Conservation (phyloP, 345 rosid genomes). For the Lepidium aucheri region DNA sequence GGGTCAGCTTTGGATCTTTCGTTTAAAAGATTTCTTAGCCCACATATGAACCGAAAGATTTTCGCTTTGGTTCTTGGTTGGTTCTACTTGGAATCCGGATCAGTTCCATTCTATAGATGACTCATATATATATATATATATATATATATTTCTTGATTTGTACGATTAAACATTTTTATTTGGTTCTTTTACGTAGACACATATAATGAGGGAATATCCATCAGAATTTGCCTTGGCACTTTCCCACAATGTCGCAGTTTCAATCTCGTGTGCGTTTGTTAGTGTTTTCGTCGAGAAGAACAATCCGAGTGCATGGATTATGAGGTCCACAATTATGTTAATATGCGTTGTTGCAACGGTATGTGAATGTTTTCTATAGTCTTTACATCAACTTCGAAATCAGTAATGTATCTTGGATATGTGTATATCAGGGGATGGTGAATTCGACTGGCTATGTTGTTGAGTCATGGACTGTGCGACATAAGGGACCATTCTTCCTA, state of each 20-base stretch:
- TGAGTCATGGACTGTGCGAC: constrained; percentile 49
- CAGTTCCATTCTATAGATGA: too few relatives aligned
- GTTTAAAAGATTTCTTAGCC: too few relatives aligned
- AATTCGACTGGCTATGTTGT: constrained; percentile 42
- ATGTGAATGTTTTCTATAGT: not conserved
- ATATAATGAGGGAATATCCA: constrained; percentile 25
- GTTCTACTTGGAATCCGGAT: too few relatives aligned
- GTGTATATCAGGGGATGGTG: constrained; percentile 40
- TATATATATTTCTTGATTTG: too few relatives aligned
- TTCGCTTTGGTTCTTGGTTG: too few relatives aligned
- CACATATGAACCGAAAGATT: too few relatives aligned
- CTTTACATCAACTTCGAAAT: not conserved
- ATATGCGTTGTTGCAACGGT: constrained; percentile 55
- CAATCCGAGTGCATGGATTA: constrained; percentile 52
- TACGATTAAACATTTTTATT: not conserved
- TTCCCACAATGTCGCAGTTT: constrained; percentile 51
- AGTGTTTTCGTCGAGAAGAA: constrained; percentile 42
- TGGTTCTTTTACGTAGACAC: constrained; percentile 1
- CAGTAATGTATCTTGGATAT: not conserved
- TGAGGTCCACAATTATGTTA: constrained; percentile 44
- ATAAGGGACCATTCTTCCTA: constrained; percentile 61
- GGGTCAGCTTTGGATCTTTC: too few relatives aligned
- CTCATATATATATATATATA: too few relatives aligned
- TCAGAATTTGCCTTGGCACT: constrained; percentile 19
- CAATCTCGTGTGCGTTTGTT: constrained; percentile 43